These are phyloP conservation scores for Diplotaxis tenuifolia DNA, from an alignment of 345 rosid species.

Conservation along the genomic window DNA sequence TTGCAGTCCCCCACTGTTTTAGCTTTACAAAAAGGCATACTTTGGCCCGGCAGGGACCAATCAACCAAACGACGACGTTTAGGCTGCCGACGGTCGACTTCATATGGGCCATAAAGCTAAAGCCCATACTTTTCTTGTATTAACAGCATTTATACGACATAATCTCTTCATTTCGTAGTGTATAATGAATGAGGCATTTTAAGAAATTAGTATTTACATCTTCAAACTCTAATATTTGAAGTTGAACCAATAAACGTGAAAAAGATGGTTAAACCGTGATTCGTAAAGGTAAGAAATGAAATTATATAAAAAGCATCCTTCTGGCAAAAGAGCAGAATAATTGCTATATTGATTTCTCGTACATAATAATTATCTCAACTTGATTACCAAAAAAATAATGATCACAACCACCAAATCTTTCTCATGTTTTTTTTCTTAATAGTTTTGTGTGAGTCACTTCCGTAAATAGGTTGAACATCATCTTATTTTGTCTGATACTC, in stretches of 20 bases:
- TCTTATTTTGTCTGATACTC: neutral
- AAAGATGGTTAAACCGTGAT: neutral
- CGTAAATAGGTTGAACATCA: neutral
- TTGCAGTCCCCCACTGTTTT: constrained; percentile 37
- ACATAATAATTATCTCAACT: no score
- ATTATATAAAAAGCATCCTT: neutral
- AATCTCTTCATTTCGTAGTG: neutral
- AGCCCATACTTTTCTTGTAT: constrained; percentile 4
- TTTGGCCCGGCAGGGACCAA: constrained; percentile 6
- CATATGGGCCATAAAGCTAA: constrained; percentile 13
- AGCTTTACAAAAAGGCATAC: constrained; percentile 7
- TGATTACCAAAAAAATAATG: no score
- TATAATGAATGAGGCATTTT: no score
- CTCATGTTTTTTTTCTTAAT: neutral
- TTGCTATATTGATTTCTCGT: constrained; percentile 11
- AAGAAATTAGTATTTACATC: no score
- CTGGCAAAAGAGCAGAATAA: constrained; percentile 6
- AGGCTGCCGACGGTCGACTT: constrained; percentile 9
- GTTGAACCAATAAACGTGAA: no score
- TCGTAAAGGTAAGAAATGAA: no score
- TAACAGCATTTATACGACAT: no score
- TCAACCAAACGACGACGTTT: constrained; percentile 22
- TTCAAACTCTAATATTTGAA: neutral
- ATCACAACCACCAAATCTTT: constrained; percentile 14
- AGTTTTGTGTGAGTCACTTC: neutral